Evolutionary conservation across 805 yeast genomes (phyloP).

Genomic region (Saccharomyces mikatae): DNA sequence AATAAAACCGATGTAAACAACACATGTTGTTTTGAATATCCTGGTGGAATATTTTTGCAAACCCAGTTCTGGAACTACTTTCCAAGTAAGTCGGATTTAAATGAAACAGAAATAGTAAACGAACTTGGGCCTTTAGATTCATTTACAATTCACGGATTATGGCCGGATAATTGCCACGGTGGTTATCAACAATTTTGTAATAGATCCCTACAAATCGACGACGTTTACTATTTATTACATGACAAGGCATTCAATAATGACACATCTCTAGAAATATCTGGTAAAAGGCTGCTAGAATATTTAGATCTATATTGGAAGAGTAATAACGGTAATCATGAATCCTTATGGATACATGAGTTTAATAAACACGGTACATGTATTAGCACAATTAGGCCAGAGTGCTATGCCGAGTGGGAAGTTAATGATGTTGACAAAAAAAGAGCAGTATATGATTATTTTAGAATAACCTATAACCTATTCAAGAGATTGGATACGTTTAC

Average conservation of each 20-base stretch:
- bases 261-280: conserved; percentile 30
- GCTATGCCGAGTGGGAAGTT: conserved; percentile 43
- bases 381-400: conserved; percentile 63
- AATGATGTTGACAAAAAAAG: conserved; percentile 16
- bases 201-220: conserved; percentile 43
- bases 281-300: conserved; percentile 44
- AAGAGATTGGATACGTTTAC: conserved; percentile 56
- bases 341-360: conserved; percentile 84
- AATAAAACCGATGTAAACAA: conserved; percentile 48
- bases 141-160: conserved; percentile 78
- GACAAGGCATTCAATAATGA: conserved; percentile 17
- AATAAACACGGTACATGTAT: conserved; percentile 93
- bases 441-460: conserved; percentile 62
- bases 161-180: conserved; percentile 89
- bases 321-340: conserved; percentile 56
- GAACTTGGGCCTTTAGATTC: conserved; percentile 56
- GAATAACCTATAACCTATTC: conserved; percentile 50
- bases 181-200: conserved; percentile 75
- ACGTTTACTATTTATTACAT: conserved; percentile 40
- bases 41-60: conserved; percentile 74
- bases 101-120: conserved; percentile 19
- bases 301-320: conserved; percentile 69
- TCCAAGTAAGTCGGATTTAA: conserved; percentile 38
- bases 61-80: conserved; percentile 92
- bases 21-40: conserved; percentile 77